Evolutionary conservation across 202 grass and related monocot genomes (phyloP), one percentile per base, ranked within the genome.

Genomic region (Tripidium arundinaceum): DNA sequence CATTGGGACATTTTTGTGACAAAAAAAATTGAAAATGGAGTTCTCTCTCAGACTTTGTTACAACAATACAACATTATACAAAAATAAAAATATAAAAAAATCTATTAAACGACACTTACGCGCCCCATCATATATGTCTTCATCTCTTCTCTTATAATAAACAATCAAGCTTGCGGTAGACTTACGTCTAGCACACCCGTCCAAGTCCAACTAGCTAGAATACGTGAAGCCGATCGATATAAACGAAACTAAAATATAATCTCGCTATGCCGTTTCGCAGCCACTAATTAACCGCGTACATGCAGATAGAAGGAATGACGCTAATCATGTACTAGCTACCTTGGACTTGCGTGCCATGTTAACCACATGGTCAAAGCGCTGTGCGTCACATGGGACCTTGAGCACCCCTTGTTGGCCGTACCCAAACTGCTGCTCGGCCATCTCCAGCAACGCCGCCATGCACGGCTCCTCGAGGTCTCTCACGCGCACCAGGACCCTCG

Each of bases 331-430:
- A 33, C 31, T 33, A 14, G 65, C 65, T 8, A 24, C 37, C 7
- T 68, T 68, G 65, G n/a, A 4, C 24, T 70, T 28, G 21, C 22
- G 22, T 70, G 67, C 67, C 67, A 70, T 46, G 67, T 2, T 11
- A 19, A 92, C 36, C 24, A 82, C 70, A 11, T 24, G 65, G 5
- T 75, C 25, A 42, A 89, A 89, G 2, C 59, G 47, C 4, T 45
- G 34, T 0, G 15, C 73, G 18, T 89, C 82, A 16, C 82, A 89
- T 0, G 76, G 81, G 22, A 89, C 69, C 68, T 72, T 81, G 4
- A 90, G 83, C 46, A 86, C 60, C 11, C 83, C 87, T 0, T 47
- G 46, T 3, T 86, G 87, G 5, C 28, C 47, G 31, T 86, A 78
- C 1, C 87, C 79, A n/a, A 89, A 89, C 78, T 83, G 46, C 5